Evolutionary conservation across 495 filamentous ascomycete species (phyloP).

Genomic region (Geopyxis carbonaria): DNA sequence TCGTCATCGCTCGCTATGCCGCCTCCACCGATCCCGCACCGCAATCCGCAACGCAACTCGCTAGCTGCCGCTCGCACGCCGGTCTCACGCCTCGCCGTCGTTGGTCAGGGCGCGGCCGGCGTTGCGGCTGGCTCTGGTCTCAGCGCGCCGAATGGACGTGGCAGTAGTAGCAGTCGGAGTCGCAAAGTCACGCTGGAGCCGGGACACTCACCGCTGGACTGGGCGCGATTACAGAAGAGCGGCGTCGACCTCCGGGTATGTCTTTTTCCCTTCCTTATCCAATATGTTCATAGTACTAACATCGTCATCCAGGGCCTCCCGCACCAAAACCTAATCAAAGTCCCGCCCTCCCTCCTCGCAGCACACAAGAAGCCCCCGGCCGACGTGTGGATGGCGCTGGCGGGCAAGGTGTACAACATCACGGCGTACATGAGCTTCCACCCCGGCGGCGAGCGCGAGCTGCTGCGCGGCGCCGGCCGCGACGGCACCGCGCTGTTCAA

Average conservation of each 20-base stretch:
- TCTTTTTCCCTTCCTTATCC: background rate
- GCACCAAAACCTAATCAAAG: constrained; percentile 38
- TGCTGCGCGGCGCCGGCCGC: constrained; percentile 62
- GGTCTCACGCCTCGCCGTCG: constrained; percentile 7
- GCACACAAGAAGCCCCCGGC: constrained; percentile 56
- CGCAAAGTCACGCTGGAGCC: constrained; percentile 51
- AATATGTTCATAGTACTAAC: constrained; percentile 1
- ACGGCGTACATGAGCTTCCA: constrained; percentile 80
- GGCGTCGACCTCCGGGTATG: constrained; percentile 21
- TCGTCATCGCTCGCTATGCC: constrained; percentile 10
- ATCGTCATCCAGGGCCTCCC: constrained; percentile 31
- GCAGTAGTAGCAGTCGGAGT: constrained; percentile 7
- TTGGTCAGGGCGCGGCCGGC: constrained; percentile 18
- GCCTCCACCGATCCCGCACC: constrained; percentile 19
- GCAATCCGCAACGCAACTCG: constrained; percentile 14
- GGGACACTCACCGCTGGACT: constrained; percentile 86
- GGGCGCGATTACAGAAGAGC: constrained; percentile 41
- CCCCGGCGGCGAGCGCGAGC: constrained; percentile 74
- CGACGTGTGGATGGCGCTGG: constrained; percentile 75
- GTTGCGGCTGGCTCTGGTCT: constrained; percentile 20
- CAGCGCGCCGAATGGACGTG: constrained; percentile 11
- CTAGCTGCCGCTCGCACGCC: constrained; percentile 9
- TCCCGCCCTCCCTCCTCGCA: constrained; percentile 64
- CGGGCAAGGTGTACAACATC: constrained; percentile 84
- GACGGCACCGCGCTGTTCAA: constrained; percentile 68